A percentile compares a stretch with the other conserved stretches of the same genome.
Evolutionary conservation across 2,329 filamentous ascomycete species (phyloP).

Genomic region (Davidsoniella eucalypti): DNA sequence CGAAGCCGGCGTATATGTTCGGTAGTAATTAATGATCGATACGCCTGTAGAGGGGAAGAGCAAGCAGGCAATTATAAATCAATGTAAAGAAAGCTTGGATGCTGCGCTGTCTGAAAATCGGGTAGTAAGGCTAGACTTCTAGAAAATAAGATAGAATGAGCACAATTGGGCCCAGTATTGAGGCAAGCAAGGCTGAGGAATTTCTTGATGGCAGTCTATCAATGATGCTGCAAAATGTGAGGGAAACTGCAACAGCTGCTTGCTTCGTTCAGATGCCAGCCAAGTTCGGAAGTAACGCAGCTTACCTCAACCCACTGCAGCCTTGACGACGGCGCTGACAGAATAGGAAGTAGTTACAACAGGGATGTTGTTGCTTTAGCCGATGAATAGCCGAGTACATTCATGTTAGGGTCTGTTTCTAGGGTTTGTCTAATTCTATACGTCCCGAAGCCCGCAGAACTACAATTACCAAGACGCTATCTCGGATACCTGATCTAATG

Average conservation of each 20-base stretch:
- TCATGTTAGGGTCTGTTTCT: background rate
- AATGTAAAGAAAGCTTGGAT: no score
- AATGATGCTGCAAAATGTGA: background rate
- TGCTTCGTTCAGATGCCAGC: background rate
- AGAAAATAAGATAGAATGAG: background rate
- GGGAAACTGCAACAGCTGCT: background rate
- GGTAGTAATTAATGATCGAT: background rate
- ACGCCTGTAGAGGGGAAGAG: no score
- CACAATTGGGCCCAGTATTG: background rate
- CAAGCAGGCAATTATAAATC: no score
- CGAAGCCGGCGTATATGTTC: no score
- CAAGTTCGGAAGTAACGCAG: background rate
- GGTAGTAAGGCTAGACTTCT: no score
- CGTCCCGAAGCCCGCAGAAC: no score
- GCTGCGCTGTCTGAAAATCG: no score
- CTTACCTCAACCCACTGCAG: slow-evolving; percentile 13
- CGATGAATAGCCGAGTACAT: background rate
- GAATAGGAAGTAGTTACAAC: background rate
- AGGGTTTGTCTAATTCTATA: no score
- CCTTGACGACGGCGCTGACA: slow-evolving; percentile 7
- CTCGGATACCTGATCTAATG: no score
- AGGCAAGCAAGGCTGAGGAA: background rate
- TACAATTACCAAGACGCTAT: no score
- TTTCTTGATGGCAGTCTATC: background rate
- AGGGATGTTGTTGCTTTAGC: background rate